Evolutionary conservation across 1,284 basidiomycete genomes (phyloP).

Genomic region (Grifola frondosa): DNA sequence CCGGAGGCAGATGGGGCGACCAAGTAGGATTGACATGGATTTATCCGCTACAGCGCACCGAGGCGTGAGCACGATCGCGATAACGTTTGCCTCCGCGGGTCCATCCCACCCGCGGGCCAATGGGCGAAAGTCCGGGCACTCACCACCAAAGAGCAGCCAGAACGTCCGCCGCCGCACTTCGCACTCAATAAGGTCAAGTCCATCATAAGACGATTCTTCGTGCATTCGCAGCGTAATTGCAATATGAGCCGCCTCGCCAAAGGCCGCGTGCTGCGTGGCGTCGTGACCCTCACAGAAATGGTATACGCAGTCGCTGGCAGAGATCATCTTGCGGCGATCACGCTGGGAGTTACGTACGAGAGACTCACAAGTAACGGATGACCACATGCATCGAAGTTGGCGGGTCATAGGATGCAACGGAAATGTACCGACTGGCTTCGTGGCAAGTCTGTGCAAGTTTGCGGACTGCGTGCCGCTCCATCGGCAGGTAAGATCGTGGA

Average conservation of each 20-base stretch:
- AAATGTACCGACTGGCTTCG: conserved; percentile 78
- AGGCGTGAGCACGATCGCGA: conserved; percentile 15
- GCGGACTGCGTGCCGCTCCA: conserved; percentile 74
- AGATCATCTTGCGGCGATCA: conserved; percentile 9
- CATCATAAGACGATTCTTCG: conserved; percentile 78
- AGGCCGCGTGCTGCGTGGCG: conserved; percentile 81
- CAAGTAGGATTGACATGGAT: conserved; percentile 82
- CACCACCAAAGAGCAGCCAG: conserved; percentile 84
- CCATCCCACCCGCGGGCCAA: conserved; percentile 10
- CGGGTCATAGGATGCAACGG: conserved; percentile 77
- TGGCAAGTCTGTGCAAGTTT: conserved; percentile 77
- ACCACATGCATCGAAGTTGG: conserved; percentile 79
- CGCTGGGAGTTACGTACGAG: conserved; percentile 7
- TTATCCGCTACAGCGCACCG: conserved; percentile 63
- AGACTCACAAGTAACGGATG: conserved; percentile 77
- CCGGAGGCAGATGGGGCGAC: conserved; percentile 76
- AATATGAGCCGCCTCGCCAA: conserved; percentile 80
- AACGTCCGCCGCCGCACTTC: conserved; percentile 80
- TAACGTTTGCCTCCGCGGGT: conserved; percentile 16
- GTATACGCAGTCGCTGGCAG: conserved; percentile 69
- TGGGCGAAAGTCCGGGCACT: conserved; percentile 24
- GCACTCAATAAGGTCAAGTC: conserved; percentile 80
- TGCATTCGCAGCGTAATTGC: conserved; percentile 80
- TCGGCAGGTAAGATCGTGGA: conserved; percentile 76
- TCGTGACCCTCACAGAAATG: conserved; percentile 87